These are phyloP conservation scores for Cinchona pubescens DNA, from an alignment of 257 asterid species.

Conservation along the genomic window DNA sequence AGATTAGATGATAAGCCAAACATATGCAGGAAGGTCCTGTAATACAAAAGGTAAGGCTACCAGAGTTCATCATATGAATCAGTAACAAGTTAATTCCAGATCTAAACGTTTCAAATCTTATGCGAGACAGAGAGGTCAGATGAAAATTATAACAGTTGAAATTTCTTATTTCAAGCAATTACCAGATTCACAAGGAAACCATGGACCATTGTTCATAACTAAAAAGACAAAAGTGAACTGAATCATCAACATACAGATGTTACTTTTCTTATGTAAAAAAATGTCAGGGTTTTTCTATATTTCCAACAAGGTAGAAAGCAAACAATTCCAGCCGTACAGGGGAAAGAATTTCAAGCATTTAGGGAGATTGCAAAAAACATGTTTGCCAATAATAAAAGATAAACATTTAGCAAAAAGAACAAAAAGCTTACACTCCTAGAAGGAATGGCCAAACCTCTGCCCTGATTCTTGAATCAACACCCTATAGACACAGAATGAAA, in stretches of 20 bases:
- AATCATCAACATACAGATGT: not conserved
- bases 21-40: not conserved
- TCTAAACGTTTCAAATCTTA: not conserved
- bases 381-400: not conserved
- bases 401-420: constrained; percentile 14
- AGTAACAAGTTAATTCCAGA: not conserved
- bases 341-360: not conserved
- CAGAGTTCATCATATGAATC: not conserved
- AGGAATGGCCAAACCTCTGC: constrained; percentile 96
- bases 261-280: not conserved
- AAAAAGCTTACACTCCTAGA: constrained; percentile 84
- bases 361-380: not conserved
- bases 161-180: not conserved
- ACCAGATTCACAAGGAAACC: not conserved
- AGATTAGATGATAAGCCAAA: not conserved
- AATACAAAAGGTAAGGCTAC: not conserved
- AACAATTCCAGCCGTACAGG: not conserved
- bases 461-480: constrained; percentile 83
- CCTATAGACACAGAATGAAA: constrained; percentile 44
- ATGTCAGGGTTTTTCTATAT: not conserved
- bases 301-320: not conserved
- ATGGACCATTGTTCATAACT: not conserved
- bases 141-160: not conserved
- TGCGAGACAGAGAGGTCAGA: not conserved
- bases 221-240: not conserved